Evolutionary conservation across 2,329 filamentous ascomycete species (phyloP).

Genomic region (Cercospora zeina): DNA sequence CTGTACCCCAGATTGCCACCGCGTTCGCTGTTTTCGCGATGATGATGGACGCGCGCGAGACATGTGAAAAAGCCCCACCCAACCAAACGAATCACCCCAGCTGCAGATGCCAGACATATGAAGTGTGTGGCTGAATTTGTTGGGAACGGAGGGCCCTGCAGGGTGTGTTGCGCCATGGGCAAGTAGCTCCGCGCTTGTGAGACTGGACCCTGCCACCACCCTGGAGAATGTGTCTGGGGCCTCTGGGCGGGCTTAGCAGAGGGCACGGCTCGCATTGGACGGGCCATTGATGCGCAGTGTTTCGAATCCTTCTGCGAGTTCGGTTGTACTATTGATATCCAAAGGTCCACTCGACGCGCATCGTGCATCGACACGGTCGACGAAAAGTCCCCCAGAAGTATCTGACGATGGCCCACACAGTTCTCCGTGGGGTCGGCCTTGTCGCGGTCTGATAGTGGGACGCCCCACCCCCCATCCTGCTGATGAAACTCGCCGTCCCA

Average conservation of each 20-base stretch:
- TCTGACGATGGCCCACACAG: conserved; percentile 16
- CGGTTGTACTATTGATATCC: conserved; percentile 15
- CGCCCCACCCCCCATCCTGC: background rate
- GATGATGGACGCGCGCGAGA: background rate
- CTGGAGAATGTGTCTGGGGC: conserved; percentile 1
- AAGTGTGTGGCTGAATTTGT: conserved; percentile 18
- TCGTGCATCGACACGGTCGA: too few species aligned
- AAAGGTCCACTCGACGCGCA: conserved; percentile 7
- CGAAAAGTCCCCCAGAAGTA: background rate
- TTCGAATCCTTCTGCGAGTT: background rate
- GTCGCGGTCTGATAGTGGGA: conserved; percentile 16
- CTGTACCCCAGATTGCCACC: conserved; percentile 22
- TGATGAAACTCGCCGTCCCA: background rate
- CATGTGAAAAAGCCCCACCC: conserved; percentile 12
- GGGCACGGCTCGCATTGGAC: conserved; percentile 3
- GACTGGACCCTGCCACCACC: conserved; percentile 9
- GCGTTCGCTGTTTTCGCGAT: conserved; percentile 5
- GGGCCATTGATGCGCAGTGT: background rate
- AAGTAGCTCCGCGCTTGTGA: conserved; percentile 7
- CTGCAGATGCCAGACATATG: background rate
- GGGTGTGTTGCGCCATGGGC: conserved; percentile 18
- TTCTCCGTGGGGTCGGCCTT: conserved; percentile 20
- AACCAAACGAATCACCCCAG: background rate
- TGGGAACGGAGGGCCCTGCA: conserved; percentile 22
- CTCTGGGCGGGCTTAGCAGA: conserved; percentile 2